Conservation (phyloP, 2,329 filamentous ascomycete species). For the Pleurostoma richardsiae region DNA sequence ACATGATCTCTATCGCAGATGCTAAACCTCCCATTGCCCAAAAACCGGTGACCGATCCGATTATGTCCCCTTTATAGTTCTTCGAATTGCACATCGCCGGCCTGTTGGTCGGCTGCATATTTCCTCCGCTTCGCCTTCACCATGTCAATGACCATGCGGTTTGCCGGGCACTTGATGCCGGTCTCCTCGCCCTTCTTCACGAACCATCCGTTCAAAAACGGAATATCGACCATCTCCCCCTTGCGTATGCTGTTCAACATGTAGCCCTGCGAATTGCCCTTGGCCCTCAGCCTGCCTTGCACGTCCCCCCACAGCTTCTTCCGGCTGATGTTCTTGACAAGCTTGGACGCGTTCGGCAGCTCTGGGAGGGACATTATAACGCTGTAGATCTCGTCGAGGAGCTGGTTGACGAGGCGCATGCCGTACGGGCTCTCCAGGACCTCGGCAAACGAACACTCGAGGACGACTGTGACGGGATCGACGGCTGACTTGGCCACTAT, state of each 20-base stretch:
- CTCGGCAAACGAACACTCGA: slow-evolving; percentile 70
- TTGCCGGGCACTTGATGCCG: slow-evolving; percentile 66
- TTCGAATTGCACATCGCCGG: too few relatives aligned
- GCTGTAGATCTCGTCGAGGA: slow-evolving; percentile 68
- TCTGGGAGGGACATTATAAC: slow-evolving; percentile 75
- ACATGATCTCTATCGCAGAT: too few relatives aligned
- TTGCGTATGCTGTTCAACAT: slow-evolving; percentile 63
- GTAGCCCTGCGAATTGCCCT: slow-evolving; percentile 49
- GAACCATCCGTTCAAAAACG: slow-evolving; percentile 87
- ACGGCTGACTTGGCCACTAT: slow-evolving; percentile 72
- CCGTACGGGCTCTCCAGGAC: slow-evolving; percentile 64
- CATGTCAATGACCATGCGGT: slow-evolving; percentile 67
- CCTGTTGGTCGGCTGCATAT: too few relatives aligned
- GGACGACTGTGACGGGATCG: slow-evolving; percentile 74
- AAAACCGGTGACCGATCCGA: too few relatives aligned
- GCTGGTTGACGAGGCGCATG: slow-evolving; percentile 60
- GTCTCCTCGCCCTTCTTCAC: slow-evolving; percentile 65
- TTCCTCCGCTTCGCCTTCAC: slow-evolving; percentile 55
- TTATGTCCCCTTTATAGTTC: too few relatives aligned
- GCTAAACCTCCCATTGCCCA: too few relatives aligned
- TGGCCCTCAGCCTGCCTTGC: slow-evolving; percentile 49
- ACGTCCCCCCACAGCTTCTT: slow-evolving; percentile 57
- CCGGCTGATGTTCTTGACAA: slow-evolving; percentile 51
- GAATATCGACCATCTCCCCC: slow-evolving; percentile 66
- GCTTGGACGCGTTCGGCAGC: slow-evolving; percentile 53